Evolutionary conservation across 805 yeast species (phyloP).

Genomic region (Spathaspora passalidarum): DNA sequence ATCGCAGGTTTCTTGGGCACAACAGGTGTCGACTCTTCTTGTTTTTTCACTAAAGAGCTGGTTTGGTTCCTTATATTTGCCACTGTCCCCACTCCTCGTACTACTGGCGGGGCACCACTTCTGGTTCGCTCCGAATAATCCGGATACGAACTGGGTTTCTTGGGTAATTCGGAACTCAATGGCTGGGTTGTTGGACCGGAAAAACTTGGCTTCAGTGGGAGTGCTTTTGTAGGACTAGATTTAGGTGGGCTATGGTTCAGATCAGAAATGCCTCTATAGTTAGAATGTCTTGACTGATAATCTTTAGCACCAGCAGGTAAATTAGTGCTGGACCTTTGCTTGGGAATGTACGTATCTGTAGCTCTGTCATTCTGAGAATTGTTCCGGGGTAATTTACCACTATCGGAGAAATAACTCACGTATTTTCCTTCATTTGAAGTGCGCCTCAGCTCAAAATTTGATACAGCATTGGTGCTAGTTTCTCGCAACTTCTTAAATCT

Average conservation of each 20-base stretch:
- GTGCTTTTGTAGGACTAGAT: not conserved
- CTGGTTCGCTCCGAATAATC: not conserved
- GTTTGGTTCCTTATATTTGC: conserved; percentile 2
- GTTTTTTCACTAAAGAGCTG: not conserved
- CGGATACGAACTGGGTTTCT: not conserved
- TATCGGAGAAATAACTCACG: not conserved
- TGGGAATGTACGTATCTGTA: conserved; percentile 3
- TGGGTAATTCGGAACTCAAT: not conserved
- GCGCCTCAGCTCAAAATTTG: not conserved
- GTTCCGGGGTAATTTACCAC: not conserved
- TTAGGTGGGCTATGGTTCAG: not conserved
- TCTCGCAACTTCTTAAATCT: conserved; percentile 47
- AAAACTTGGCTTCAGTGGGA: not conserved
- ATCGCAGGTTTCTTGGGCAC: not conserved
- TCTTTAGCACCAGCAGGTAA: not conserved
- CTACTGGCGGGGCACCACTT: not conserved
- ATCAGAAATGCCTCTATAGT: not conserved
- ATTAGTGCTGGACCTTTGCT: not conserved
- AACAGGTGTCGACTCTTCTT: not conserved
- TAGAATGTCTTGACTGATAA: not conserved
- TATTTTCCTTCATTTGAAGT: not conserved
- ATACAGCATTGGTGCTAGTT: not conserved
- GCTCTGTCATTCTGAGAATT: not conserved
- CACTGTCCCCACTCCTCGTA: not conserved
- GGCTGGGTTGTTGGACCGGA: not conserved